Conservation (phyloP, 225 moss, liverwort and hornwort genomes). For the Pseudisothecium myosuroides region DNA sequence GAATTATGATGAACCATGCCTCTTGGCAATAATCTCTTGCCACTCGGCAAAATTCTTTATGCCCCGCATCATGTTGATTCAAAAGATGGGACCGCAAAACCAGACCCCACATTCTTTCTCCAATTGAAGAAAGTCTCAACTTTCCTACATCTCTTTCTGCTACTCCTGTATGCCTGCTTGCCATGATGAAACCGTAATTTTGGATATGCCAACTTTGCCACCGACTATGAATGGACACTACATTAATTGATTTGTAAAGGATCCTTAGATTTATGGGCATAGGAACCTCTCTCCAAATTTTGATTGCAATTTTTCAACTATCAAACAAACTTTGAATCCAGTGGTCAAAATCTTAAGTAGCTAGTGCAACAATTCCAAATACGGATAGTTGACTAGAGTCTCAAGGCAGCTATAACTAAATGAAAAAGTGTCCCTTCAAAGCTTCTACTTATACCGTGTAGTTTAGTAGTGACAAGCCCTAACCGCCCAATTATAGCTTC, state of each 20-base stretch:
- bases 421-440: background rate
- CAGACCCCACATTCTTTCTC: background rate
- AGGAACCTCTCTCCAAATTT: background rate
- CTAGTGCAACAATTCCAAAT: background rate
- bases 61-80: background rate
- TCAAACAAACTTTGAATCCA: background rate
- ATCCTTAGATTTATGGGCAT: background rate
- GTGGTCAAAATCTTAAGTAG: background rate
- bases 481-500: background rate
- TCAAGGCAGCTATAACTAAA: background rate
- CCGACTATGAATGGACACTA: background rate
- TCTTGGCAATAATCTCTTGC: background rate
- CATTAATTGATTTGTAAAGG: background rate
- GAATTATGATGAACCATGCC: background rate
- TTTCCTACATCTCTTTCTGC: background rate
- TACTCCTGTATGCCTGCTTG: background rate
- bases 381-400: background rate
- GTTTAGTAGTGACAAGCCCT: background rate
- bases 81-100: background rate
- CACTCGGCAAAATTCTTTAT: background rate
- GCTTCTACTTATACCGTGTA: background rate
- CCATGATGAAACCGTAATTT: slow-evolving; percentile 20
- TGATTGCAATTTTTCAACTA: background rate
- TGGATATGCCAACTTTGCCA: slow-evolving; percentile 1
- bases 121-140: slow-evolving; percentile 1